phyloP scores from a whole-genome alignment of 306 rosid genomes.

The Hippophae tibetana region DNA sequence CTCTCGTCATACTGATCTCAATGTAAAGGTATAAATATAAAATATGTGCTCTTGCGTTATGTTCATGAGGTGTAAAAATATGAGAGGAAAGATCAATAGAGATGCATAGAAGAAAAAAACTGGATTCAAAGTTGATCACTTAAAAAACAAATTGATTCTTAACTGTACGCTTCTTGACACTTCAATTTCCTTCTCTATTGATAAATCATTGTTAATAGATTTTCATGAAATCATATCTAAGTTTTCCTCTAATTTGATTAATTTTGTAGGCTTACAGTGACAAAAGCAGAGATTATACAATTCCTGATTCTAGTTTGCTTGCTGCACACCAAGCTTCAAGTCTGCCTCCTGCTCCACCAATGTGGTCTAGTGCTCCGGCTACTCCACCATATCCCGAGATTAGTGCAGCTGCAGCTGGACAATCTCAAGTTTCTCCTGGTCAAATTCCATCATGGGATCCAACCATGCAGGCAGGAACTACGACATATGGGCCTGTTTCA shows the following conservation, averaged over 20 bases:
- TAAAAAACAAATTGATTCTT: conserved; percentile 41
- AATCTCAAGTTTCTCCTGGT: conserved; percentile 49
- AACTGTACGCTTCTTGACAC: conserved; percentile 71
- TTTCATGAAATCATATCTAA: conserved; percentile 7
- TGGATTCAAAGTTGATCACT: conserved; percentile 43
- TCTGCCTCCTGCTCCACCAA: conserved; percentile 25
- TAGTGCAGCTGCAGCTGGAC: conserved; percentile 25
- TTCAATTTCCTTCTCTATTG: conserved; percentile 23
- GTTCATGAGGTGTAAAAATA: conserved; percentile 44
- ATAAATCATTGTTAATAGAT: conserved; percentile 7
- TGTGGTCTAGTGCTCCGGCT: conserved; percentile 46
- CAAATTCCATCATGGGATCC: conserved; percentile 74
- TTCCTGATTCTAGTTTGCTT: conserved; percentile 38
- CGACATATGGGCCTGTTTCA: conserved; percentile 35
- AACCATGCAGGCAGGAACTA: conserved; percentile 38
- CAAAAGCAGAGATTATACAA: conserved; percentile 67
- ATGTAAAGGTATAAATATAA: conserved; percentile 67
- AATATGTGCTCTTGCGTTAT: conserved; percentile 49
- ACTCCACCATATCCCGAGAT: conserved; percentile 38
- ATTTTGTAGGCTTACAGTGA: conserved; percentile 69
- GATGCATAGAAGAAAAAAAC: conserved; percentile 39
- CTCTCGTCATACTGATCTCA: conserved; percentile 99
- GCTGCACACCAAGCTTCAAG: conserved; percentile 30
- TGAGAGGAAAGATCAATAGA: conserved; percentile 28
- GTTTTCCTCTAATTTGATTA: conserved; percentile 6